Evolutionary conservation across 2,329 filamentous ascomycete genomes (phyloP).

Genomic region (Endoconidiophora laricicola): DNA sequence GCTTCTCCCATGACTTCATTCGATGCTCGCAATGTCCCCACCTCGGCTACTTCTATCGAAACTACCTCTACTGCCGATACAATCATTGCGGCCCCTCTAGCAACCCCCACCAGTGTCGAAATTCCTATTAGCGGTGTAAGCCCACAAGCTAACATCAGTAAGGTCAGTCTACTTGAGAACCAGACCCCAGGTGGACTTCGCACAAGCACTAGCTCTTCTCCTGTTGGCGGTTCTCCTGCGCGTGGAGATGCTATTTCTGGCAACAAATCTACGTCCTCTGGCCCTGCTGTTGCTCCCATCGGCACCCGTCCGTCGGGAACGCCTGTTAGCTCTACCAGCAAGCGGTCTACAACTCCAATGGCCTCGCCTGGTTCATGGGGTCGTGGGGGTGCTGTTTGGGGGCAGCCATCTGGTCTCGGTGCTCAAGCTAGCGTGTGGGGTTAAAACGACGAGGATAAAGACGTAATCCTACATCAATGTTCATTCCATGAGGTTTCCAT

Average conservation of each 20-base stretch:
- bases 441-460: conserved; percentile 25
- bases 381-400: conserved; percentile 69
- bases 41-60: conserved; percentile 21
- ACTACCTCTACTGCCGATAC: conserved; percentile 26
- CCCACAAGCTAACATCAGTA: conserved; percentile 51
- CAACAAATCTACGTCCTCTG: conserved; percentile 35
- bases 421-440: conserved; percentile 92
- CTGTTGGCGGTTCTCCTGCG: conserved; percentile 63
- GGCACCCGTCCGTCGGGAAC: conserved; percentile 65
- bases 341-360: conserved; percentile 76
- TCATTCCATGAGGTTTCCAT: too few relatives aligned
- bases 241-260: conserved; percentile 42
- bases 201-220: conserved; percentile 56
- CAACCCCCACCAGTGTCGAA: conserved; percentile 6
- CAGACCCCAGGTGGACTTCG: conserved; percentile 45
- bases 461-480: too few relatives aligned
- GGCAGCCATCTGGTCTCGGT: conserved; percentile 62
- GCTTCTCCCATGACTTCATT: conserved; percentile 63
- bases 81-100: conserved; percentile 16
- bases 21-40: conserved; percentile 26
- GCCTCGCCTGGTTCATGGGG: conserved; percentile 82
- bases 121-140: conserved; percentile 41
- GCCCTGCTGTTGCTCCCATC: conserved; percentile 69
- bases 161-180: conserved; percentile 45
- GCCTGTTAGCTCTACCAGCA: conserved; percentile 36